These are phyloP conservation scores for Vaccinium corymbosum DNA, from an alignment of 148 eudicot genomes.

Conservation along the genomic window DNA sequence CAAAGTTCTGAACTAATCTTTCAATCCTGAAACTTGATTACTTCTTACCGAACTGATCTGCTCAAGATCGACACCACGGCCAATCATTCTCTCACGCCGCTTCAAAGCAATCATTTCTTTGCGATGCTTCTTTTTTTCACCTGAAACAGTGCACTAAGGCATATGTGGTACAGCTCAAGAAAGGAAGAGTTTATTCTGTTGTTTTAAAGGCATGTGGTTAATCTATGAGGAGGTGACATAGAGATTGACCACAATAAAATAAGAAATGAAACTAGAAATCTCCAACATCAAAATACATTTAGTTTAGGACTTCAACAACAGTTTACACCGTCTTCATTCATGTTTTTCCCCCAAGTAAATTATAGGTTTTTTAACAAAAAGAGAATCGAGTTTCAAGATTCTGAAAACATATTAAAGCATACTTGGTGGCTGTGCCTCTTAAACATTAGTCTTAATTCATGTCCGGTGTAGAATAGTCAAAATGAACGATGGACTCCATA, in stretches of 20 bases:
- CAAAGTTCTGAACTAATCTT: background rate
- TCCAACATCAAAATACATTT: background rate
- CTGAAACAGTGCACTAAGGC: conserved; percentile 33
- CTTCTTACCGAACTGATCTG: conserved; percentile 70
- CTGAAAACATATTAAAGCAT: conserved; percentile 2
- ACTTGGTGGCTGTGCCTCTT: background rate
- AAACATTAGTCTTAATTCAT: background rate
- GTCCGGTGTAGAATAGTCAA: background rate
- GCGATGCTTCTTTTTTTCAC: conserved; percentile 89
- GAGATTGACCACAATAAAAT: background rate
- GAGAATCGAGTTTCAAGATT: background rate
- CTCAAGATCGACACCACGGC: conserved; percentile 86
- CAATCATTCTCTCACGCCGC: conserved; percentile 81
- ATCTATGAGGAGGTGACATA: background rate
- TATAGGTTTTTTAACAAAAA: background rate
- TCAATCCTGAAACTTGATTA: background rate
- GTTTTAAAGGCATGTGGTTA: background rate
- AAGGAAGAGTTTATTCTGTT: background rate
- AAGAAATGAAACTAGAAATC: background rate
- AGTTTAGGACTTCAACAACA: background rate
- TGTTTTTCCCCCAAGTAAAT: background rate
- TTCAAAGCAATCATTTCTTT: conserved; percentile 71
- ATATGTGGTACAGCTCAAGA: conserved; percentile 20
- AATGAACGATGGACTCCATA: background rate
- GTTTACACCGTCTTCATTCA: background rate